Conservation (phyloP, 495 filamentous ascomycete species). For the Evernia prunastri region DNA sequence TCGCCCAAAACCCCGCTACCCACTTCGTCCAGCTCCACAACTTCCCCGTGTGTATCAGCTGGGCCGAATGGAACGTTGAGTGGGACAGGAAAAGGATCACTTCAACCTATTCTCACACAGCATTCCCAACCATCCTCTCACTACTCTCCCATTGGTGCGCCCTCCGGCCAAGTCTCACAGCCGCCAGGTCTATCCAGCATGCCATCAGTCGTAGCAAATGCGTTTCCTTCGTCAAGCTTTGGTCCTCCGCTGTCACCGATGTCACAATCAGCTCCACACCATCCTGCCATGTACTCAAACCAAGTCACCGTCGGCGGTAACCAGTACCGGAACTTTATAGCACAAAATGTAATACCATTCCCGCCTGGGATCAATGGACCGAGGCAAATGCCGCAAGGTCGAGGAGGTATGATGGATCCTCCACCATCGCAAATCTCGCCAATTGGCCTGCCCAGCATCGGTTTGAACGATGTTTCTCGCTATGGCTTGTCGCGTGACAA, state of each 20-base stretch:
- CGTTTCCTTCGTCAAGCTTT: slow-evolving; percentile 26
- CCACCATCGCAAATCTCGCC: slow-evolving; percentile 31
- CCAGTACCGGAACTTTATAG: slow-evolving; percentile 48
- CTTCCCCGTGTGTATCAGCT: slow-evolving; percentile 55
- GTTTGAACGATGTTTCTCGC: slow-evolving; percentile 24
- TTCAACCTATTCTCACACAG: slow-evolving; percentile 35
- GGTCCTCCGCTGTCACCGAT: slow-evolving; percentile 24
- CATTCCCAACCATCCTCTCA: slow-evolving; percentile 41
- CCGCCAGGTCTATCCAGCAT: slow-evolving; percentile 44
- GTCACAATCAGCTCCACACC: slow-evolving; percentile 34
- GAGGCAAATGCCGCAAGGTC: slow-evolving; percentile 52
- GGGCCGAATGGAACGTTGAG: slow-evolving; percentile 38
- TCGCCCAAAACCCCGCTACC: slow-evolving; percentile 57
- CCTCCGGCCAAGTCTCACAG: slow-evolving; percentile 39
- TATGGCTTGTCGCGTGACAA: slow-evolving; percentile 31
- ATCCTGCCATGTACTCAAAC: slow-evolving; percentile 51
- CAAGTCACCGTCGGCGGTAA: slow-evolving; percentile 39
- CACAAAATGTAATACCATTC: slow-evolving; percentile 52
- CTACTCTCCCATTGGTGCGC: slow-evolving; percentile 42
- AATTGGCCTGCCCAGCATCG: slow-evolving; percentile 27
- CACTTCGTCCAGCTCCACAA: slow-evolving; percentile 53
- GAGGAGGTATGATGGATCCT: slow-evolving; percentile 57
- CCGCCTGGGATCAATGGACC: slow-evolving; percentile 54
- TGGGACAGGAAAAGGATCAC: slow-evolving; percentile 24
- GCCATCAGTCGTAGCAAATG: slow-evolving; percentile 48